phyloP scores from a whole-genome alignment of 805 yeast species.

The Vanderwaltozyma tropicalis region DNA sequence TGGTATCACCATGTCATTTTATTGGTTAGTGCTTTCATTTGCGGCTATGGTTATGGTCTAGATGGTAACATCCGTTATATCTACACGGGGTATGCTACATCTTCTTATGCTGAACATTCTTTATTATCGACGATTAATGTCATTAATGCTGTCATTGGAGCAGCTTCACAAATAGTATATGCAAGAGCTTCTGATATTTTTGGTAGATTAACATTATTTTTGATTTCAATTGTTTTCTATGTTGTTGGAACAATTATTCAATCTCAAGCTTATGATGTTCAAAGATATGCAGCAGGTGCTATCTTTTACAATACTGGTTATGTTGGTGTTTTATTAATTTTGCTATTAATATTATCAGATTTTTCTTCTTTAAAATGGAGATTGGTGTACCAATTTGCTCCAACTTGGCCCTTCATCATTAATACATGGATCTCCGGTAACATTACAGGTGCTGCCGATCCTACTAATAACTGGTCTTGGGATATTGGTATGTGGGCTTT shows the following conservation, averaged over 20 bases:
- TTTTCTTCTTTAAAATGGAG: conserved; percentile 63
- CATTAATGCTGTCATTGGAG: conserved; percentile 43
- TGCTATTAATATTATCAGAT: conserved; percentile 54
- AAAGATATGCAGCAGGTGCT: conserved; percentile 48
- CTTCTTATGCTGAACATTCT: conserved; percentile 40
- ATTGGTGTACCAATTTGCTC: conserved; percentile 50
- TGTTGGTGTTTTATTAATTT: conserved; percentile 49
- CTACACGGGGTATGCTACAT: conserved; percentile 42
- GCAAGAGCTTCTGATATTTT: conserved; percentile 48
- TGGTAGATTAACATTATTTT: conserved; percentile 42
- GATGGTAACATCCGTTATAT: conserved; percentile 41
- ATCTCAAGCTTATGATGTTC: conserved; percentile 43
- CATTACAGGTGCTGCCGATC: conserved; percentile 33
- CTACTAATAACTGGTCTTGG: conserved; percentile 48
- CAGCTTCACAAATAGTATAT: conserved; percentile 46
- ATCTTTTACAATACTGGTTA: conserved; percentile 43
- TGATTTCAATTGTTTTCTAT: conserved; percentile 40
- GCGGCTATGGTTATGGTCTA: conserved; percentile 46
- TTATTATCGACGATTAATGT: conserved; percentile 42
- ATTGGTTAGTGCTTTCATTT: conserved; percentile 37
- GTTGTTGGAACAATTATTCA: conserved; percentile 47
- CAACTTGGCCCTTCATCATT: conserved; percentile 63
- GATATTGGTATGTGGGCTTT: conserved; percentile 75
- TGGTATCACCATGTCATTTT: conserved; percentile 29
- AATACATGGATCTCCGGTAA: conserved; percentile 72